These are phyloP conservation scores for Didymella sp. DNA, from an alignment of 2,329 filamentous ascomycete species.

Conservation along the genomic window DNA sequence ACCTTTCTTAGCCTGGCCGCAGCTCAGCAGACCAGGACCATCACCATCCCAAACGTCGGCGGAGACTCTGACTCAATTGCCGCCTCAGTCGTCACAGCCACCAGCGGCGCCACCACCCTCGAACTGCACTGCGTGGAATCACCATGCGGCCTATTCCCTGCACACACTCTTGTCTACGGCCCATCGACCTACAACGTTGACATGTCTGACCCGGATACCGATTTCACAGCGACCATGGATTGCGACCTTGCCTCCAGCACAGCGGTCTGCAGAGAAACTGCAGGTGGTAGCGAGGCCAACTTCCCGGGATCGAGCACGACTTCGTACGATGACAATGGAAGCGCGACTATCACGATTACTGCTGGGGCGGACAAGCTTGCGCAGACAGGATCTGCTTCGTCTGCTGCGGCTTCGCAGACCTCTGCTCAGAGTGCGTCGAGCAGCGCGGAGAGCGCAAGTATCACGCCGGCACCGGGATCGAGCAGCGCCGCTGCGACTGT, in stretches of 20 bases:
- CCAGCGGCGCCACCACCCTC: background rate
- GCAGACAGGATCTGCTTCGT: background rate
- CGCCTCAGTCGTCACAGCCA: background rate
- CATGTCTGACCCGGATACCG: background rate
- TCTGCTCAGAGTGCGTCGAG: background rate
- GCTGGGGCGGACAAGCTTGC: background rate
- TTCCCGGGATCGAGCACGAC: background rate
- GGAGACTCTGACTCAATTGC: background rate
- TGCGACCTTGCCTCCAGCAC: background rate
- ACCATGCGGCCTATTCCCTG: background rate
- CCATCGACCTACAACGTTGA: background rate
- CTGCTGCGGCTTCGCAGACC: background rate
- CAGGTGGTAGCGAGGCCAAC: background rate
- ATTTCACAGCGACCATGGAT: background rate
- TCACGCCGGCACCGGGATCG: background rate
- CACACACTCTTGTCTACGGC: background rate
- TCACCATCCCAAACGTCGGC: background rate
- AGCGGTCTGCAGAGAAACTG: background rate
- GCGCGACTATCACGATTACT: background rate
- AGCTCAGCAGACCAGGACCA: background rate
- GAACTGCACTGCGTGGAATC: background rate
- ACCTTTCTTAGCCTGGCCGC: background rate
- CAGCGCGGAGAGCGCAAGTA: background rate
- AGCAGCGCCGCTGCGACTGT: background rate
- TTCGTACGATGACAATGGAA: background rate